A percentile compares a stretch with the other conserved stretches of the same genome.
phyloP scores from a whole-genome alignment of 2,329 filamentous ascomycete species.

The Fusarium pseudocircinatum region DNA sequence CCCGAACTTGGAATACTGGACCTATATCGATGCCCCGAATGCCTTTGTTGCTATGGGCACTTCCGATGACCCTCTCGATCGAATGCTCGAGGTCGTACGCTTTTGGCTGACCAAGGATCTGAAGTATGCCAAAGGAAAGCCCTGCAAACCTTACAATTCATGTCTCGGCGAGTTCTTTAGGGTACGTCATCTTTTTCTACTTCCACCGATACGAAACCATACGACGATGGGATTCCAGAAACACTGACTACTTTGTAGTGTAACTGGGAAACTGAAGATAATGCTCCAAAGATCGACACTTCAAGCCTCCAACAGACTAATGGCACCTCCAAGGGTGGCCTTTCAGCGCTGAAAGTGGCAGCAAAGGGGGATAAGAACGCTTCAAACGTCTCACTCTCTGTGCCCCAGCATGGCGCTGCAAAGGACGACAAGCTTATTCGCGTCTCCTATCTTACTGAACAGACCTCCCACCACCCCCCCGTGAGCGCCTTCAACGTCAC shows the following conservation, averaged over 20 bases:
- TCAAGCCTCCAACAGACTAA: slow-evolving; percentile 49
- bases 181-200: slow-evolving; percentile 61
- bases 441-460: slow-evolving; percentile 94
- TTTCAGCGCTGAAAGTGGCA: slow-evolving; percentile 59
- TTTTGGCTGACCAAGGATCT: slow-evolving; percentile 99
- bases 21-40: slow-evolving; percentile 94
- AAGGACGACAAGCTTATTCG: slow-evolving; percentile 68
- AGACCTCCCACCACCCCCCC: slow-evolving; percentile 97
- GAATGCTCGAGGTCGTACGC: slow-evolving; percentile 92
- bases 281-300: slow-evolving; percentile 72
- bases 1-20: slow-evolving; percentile 99
- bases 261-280: slow-evolving; percentile 92
- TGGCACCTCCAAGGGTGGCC: slow-evolving; percentile 53
- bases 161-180: slow-evolving; percentile 97
- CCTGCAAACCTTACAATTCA: slow-evolving; percentile 99
- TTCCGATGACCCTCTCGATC: slow-evolving; percentile 88
- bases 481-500: slow-evolving; percentile 96
- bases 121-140: slow-evolving; percentile 98
- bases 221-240: not conserved
- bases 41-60: slow-evolving; percentile 86
- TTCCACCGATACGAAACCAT: not conserved
- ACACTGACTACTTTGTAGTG: slow-evolving; percentile 64
- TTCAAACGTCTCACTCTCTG: slow-evolving; percentile 61
- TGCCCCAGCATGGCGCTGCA: slow-evolving; percentile 58
- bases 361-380: slow-evolving; percentile 56